Percentiles rank a stretch among this genome's conserved stretches.
phyloP scores from a whole-genome alignment of 345 rosid genomes.

The Linum lewisii region DNA sequence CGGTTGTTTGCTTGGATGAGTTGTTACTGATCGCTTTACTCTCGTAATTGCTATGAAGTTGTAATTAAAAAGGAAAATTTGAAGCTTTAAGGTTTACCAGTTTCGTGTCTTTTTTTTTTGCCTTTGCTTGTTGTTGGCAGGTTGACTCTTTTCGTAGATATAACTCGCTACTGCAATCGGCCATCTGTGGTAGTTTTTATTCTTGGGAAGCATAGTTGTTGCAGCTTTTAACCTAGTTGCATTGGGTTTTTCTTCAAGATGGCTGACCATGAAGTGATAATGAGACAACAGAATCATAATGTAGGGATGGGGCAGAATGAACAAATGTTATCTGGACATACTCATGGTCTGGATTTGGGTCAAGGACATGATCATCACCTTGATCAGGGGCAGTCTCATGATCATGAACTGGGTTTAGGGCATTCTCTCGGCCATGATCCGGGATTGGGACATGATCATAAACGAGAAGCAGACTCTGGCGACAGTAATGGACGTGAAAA shows the following conservation, averaged over 20 bases:
- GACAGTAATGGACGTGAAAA: slow-evolving; percentile 45
- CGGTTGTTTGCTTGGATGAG: not conserved
- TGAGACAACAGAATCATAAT: slow-evolving; percentile 55
- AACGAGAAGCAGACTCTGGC: slow-evolving; percentile 47
- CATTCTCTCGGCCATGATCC: slow-evolving; percentile 45
- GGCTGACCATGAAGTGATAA: slow-evolving; percentile 78
- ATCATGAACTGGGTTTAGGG: slow-evolving; percentile 49
- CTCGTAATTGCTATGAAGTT: not conserved
- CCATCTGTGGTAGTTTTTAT: not conserved
- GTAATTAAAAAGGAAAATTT: not conserved
- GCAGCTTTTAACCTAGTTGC: not conserved
- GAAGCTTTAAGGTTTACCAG: not conserved
- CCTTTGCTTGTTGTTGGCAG: not conserved
- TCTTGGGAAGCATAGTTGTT: not conserved
- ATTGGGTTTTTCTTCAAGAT: slow-evolving; percentile 14
- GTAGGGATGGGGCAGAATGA: slow-evolving; percentile 58
- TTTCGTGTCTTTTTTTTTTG: not conserved
- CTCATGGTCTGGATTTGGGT: slow-evolving; percentile 49
- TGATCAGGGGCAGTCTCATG: slow-evolving; percentile 52
- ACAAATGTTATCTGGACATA: slow-evolving; percentile 53
- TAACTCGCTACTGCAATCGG: not conserved
- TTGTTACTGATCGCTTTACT: not conserved
- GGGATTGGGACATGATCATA: slow-evolving; percentile 48
- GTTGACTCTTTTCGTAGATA: not conserved
- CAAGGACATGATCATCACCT: slow-evolving; percentile 53